phyloP scores from a whole-genome alignment of 208 protist species.

The Histomonas meleagridis region DNA sequence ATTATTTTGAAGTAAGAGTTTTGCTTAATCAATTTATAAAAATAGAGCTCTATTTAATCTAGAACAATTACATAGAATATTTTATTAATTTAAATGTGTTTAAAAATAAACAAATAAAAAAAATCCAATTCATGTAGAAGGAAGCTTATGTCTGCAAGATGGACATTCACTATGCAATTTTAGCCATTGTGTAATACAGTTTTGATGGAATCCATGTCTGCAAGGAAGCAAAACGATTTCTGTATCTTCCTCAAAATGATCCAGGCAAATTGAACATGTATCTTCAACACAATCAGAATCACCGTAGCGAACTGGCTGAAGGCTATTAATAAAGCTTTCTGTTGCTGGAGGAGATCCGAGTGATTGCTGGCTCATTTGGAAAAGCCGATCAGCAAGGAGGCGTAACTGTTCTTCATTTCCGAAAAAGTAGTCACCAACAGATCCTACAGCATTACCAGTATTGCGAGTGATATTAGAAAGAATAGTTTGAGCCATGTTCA shows the following conservation, averaged over 20 bases:
- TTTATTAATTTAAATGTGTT: too few species aligned
- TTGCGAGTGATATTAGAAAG: not conserved
- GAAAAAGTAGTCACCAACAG: not conserved
- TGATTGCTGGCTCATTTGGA: not conserved
- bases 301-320: not conserved
- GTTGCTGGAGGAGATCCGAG: not conserved
- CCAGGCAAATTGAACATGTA: constrained; percentile 7
- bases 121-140: not conserved
- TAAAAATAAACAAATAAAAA: not conserved
- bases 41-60: too few species aligned
- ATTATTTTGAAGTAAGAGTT: too few species aligned
- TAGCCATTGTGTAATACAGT: not conserved
- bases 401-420: not conserved
- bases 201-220: constrained; percentile 1
- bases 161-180: constrained; percentile 36
- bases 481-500: not conserved
- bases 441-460: not conserved
- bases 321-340: not conserved
- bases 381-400: not conserved
- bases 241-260: not conserved
- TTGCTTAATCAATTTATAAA: too few species aligned
- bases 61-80: too few species aligned
- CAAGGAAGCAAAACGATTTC: not conserved
- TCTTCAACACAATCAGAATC: not conserved
- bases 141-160: not conserved